Evolutionary conservation across 306 rosid genomes (phyloP).

Genomic region (Vigna trinervia): DNA sequence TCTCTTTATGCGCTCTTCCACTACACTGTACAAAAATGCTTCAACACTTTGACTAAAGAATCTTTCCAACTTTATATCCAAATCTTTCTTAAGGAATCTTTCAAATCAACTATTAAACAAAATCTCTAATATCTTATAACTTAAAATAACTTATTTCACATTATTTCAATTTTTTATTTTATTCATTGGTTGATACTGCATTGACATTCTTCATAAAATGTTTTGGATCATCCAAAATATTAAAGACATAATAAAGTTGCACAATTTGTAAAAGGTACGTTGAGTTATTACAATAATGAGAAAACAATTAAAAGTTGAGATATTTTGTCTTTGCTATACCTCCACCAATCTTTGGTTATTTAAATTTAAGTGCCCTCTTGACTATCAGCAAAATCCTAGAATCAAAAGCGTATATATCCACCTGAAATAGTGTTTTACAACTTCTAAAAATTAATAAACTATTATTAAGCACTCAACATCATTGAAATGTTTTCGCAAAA

Average conservation of each 20-base stretch:
- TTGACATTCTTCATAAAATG: not conserved
- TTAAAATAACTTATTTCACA: no score
- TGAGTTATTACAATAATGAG: no score
- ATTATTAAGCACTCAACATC: no score
- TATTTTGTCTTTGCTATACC: constrained; percentile 37
- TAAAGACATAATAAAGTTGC: not conserved
- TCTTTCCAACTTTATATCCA: not conserved
- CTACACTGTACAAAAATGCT: constrained; percentile 1
- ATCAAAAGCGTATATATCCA: not conserved
- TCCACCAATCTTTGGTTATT: not conserved
- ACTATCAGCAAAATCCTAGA: constrained; percentile 22
- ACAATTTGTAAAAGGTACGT: no score
- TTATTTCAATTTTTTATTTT: no score
- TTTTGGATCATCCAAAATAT: constrained; percentile 20
- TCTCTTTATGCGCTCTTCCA: constrained; percentile 19
- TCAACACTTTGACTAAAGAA: constrained; percentile 20
- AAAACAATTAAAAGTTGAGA: not conserved
- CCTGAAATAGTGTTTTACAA: not conserved
- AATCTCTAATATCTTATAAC: no score
- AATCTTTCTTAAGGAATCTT: constrained; percentile 21
- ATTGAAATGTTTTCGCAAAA: no score
- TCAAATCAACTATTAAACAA: not conserved
- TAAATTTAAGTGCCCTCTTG: constrained; percentile 8
- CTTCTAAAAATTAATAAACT: not conserved
- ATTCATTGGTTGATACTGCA: no score